Conservation (phyloP, 2,329 filamentous ascomycete genomes). For the Diaporthe longicolla region DNA sequence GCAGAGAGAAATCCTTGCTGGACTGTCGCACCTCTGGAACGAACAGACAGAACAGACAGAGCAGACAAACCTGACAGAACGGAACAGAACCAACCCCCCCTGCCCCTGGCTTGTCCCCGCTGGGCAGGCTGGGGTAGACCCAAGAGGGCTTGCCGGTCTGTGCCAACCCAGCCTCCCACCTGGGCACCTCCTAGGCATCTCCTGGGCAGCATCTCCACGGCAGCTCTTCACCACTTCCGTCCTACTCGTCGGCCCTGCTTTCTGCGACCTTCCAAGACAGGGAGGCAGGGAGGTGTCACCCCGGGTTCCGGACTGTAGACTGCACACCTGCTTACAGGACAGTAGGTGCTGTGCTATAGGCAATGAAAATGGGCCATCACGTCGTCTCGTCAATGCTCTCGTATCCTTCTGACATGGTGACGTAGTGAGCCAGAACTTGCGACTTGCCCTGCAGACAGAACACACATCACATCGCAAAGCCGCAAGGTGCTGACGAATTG, state of each 20-base stretch:
- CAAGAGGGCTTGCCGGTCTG: constrained; percentile 16
- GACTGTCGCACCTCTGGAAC: constrained; percentile 16
- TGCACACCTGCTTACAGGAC: background rate
- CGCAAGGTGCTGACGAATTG: constrained; percentile 26
- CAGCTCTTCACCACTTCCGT: background rate
- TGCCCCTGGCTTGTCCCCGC: background rate
- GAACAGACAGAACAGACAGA: background rate
- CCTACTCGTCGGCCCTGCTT: constrained; percentile 18
- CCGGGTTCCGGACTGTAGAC: background rate
- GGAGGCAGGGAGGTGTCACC: constrained; percentile 6
- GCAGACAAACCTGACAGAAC: background rate
- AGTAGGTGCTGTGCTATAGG: constrained; percentile 4
- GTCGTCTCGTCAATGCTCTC: constrained; percentile 13
- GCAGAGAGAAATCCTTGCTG: constrained; percentile 7
- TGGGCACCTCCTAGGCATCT: background rate
- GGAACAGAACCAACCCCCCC: background rate
- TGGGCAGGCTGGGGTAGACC: constrained; percentile 16
- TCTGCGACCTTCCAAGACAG: constrained; percentile 28
- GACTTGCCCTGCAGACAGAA: background rate
- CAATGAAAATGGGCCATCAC: constrained; percentile 7
- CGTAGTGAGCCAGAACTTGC: constrained; percentile 18
- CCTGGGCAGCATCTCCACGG: background rate
- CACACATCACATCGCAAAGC: constrained; percentile 25
- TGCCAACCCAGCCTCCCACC: constrained; percentile 33
- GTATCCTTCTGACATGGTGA: constrained; percentile 14